Conservation (phyloP, 371 early-diverging fungal species). For the Mucor mucedo region DNA sequence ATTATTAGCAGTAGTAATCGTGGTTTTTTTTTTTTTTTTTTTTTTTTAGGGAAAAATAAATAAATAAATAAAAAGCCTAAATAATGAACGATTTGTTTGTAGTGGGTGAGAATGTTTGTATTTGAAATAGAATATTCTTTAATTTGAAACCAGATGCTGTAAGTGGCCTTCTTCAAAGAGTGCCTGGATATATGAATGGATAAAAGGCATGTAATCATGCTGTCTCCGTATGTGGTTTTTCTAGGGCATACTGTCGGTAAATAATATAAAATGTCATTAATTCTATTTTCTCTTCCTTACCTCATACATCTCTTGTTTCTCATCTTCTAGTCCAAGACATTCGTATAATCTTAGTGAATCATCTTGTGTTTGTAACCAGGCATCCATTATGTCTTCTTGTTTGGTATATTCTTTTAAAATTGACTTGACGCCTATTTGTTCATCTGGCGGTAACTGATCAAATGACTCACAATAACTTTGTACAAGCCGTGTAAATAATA, state of each 20-base stretch:
- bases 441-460: slow-evolving; percentile 22
- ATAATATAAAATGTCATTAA: neutral
- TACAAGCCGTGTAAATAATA: slow-evolving; percentile 5
- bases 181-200: slow-evolving; percentile 27
- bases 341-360: slow-evolving; percentile 26
- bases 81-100: slow-evolving; percentile 6
- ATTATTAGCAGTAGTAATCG: neutral
- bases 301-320: slow-evolving; percentile 26
- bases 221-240: slow-evolving; percentile 13
- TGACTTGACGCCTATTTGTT: slow-evolving; percentile 7
- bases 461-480: slow-evolving; percentile 17
- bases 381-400: slow-evolving; percentile 23
- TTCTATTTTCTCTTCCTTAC: slow-evolving; percentile 2
- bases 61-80: slow-evolving; percentile 10
- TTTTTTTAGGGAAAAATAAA: neutral
- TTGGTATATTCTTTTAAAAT: slow-evolving; percentile 2
- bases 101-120: neutral
- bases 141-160: slow-evolving; percentile 3
- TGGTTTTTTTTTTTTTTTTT: neutral
- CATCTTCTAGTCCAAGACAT: slow-evolving; percentile 22
- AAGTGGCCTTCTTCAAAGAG: slow-evolving; percentile 27
- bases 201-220: slow-evolving; percentile 33
- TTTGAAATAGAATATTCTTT: slow-evolving; percentile 5
- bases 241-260: neutral
- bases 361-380: slow-evolving; percentile 29